Percentiles rank a stretch among this genome's conserved stretches.
Evolutionary conservation across 108 stramenopile genomes (phyloP).

Genomic region (Aurantiochytrium sp.): DNA sequence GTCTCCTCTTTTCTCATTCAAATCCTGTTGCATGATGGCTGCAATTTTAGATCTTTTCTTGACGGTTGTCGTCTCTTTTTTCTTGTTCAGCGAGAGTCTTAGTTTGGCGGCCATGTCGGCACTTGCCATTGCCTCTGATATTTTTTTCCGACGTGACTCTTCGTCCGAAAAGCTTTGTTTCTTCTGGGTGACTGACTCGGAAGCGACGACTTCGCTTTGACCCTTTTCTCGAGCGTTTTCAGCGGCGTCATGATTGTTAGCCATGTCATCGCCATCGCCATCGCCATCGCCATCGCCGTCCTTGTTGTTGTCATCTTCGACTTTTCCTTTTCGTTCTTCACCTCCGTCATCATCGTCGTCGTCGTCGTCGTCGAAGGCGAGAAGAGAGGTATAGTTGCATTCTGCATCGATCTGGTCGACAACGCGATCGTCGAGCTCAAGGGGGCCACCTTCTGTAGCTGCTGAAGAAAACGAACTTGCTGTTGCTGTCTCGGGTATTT

Average conservation of each 20-base stretch:
- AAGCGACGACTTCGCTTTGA: too few species aligned
- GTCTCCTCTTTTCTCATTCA: not conserved
- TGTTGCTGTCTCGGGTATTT: not conserved
- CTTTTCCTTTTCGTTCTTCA: not conserved
- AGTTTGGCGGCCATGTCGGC: not conserved
- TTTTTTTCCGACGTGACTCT: too few species aligned
- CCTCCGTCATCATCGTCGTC: not conserved
- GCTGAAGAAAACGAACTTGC: too few species aligned
- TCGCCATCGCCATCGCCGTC: too few species aligned
- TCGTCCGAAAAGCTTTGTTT: too few species aligned
- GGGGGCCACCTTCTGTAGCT: too few species aligned
- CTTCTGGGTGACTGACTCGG: too few species aligned
- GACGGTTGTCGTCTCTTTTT: not conserved
- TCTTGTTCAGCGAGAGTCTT: not conserved
- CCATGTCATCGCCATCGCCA: too few species aligned
- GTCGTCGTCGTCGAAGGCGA: not conserved
- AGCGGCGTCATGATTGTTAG: too few species aligned
- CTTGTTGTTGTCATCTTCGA: not conserved
- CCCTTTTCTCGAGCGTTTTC: too few species aligned
- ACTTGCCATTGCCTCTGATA: not conserved
- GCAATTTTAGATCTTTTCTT: not conserved
- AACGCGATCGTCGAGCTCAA: not conserved
- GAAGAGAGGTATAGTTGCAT: not conserved
- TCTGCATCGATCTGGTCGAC: not conserved
- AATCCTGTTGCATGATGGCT: not conserved